Percentiles rank a stretch among this genome's conserved stretches.
Evolutionary conservation across 495 filamentous ascomycete species (phyloP).

Genomic region (Penicillium samsonianum): DNA sequence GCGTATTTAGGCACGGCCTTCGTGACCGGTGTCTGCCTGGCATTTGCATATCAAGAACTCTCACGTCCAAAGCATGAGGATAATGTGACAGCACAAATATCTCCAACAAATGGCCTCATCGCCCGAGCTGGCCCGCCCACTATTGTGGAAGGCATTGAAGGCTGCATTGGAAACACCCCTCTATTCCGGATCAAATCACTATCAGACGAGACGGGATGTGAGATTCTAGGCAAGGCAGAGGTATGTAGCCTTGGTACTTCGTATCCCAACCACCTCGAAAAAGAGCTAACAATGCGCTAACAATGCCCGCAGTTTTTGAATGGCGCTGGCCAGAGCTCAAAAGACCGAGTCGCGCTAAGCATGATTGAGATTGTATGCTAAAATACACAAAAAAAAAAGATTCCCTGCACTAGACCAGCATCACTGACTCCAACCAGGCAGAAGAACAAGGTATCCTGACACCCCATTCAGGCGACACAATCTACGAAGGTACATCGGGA

Average conservation of each 20-base stretch:
- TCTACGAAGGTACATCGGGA: constrained; percentile 97
- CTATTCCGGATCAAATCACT: constrained; percentile 84
- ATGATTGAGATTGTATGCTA: constrained; percentile 71
- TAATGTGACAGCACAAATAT: constrained; percentile 3
- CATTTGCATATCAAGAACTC: constrained; percentile 69
- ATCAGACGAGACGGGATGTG: constrained; percentile 87
- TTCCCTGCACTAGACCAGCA: not conserved
- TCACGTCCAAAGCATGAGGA: constrained; percentile 61
- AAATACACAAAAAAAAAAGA: not conserved
- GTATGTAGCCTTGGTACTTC: constrained; percentile 34
- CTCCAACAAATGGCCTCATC: constrained; percentile 20
- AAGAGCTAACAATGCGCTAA: constrained; percentile 14
- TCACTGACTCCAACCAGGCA: constrained; percentile 48
- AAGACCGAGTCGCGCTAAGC: constrained; percentile 89
- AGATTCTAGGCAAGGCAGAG: constrained; percentile 93
- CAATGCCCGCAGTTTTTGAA: constrained; percentile 66
- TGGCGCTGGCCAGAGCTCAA: constrained; percentile 92
- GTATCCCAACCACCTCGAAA: not conserved
- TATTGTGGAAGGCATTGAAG: constrained; percentile 76
- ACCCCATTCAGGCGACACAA: constrained; percentile 82
- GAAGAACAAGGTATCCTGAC: constrained; percentile 75
- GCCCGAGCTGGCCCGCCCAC: constrained; percentile 42
- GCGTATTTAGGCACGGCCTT: constrained; percentile 69
- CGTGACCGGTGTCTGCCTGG: constrained; percentile 67
- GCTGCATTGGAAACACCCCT: constrained; percentile 91